phyloP scores from a whole-genome alignment of 148 eudicot genomes.

The Polygonum aviculare region DNA sequence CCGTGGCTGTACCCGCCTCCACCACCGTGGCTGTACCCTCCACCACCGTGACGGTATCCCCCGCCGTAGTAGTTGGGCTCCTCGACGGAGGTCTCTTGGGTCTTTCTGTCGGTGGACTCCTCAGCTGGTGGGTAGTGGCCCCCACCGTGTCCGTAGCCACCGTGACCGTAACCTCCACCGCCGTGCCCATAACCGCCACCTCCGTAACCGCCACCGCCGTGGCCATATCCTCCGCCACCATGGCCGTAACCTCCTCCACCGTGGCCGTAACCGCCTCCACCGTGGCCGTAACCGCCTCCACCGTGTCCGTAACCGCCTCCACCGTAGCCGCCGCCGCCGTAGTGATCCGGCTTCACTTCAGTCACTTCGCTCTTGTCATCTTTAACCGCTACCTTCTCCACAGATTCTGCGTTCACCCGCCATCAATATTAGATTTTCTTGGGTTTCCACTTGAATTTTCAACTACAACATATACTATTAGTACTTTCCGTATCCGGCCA shows the following conservation, averaged over 20 bases:
- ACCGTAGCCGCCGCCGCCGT: not conserved
- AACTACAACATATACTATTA: not conserved
- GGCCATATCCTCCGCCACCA: not conserved
- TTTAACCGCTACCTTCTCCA: not conserved
- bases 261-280: not conserved
- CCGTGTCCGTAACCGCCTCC: not conserved
- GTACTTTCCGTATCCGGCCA: too few species aligned
- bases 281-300: not conserved
- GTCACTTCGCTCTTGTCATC: not conserved
- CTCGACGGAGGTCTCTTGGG: not conserved
- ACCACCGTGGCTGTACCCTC: not conserved
- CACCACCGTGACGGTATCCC: not conserved
- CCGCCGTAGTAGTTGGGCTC: too few species aligned
- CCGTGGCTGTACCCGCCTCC: too few species aligned
- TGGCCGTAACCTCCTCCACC: not conserved
- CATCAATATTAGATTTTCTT: too few species aligned
- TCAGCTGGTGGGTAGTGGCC: not conserved
- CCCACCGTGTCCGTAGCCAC: not conserved
- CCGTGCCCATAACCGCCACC: not conserved
- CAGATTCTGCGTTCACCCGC: not conserved
- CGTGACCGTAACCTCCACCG: not conserved
- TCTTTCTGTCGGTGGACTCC: not conserved
- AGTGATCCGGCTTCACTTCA: not conserved
- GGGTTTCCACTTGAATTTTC: not conserved
- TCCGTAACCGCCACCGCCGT: not conserved